Conservation (phyloP, 108 stramenopile species). For the Schizochytrium sp. region DNA sequence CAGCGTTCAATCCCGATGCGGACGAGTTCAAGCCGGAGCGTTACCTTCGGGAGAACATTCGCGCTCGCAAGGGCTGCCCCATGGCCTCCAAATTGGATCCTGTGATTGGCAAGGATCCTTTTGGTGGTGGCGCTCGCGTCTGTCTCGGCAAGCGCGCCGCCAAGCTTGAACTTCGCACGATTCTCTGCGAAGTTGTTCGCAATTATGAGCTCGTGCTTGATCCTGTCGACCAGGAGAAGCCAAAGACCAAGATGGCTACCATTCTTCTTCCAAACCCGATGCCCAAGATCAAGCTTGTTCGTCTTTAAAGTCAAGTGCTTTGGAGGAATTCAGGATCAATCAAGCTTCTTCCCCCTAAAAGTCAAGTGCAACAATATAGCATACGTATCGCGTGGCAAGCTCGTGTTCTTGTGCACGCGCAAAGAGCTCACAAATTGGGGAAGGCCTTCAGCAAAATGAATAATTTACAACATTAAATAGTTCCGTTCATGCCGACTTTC, state of each 20-base stretch:
- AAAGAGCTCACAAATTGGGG: too few relatives aligned
- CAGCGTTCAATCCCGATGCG: not conserved
- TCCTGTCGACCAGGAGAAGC: not conserved
- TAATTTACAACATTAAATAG: too few relatives aligned
- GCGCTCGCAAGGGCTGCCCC: not conserved
- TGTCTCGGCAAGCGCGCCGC: slow-evolving; percentile 15
- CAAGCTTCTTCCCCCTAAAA: too few relatives aligned
- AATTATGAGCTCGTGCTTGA: not conserved
- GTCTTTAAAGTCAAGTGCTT: too few relatives aligned
- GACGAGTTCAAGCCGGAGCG: slow-evolving; percentile 1
- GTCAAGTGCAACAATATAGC: too few relatives aligned
- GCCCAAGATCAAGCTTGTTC: too few relatives aligned
- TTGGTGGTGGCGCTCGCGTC: not conserved
- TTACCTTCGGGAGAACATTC: not conserved
- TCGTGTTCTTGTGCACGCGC: too few relatives aligned
- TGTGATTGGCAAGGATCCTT: not conserved
- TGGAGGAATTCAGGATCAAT: too few relatives aligned
- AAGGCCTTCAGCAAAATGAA: too few relatives aligned
- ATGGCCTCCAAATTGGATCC: not conserved
- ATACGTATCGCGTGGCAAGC: too few relatives aligned
- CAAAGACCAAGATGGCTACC: not conserved
- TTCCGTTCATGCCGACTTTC: too few relatives aligned
- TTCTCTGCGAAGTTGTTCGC: not conserved
- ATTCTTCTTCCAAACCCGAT: too few relatives aligned
- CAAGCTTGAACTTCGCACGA: not conserved